Conservation (phyloP, 768 basidiomycete genomes). For the Boletus huronensis region DNA sequence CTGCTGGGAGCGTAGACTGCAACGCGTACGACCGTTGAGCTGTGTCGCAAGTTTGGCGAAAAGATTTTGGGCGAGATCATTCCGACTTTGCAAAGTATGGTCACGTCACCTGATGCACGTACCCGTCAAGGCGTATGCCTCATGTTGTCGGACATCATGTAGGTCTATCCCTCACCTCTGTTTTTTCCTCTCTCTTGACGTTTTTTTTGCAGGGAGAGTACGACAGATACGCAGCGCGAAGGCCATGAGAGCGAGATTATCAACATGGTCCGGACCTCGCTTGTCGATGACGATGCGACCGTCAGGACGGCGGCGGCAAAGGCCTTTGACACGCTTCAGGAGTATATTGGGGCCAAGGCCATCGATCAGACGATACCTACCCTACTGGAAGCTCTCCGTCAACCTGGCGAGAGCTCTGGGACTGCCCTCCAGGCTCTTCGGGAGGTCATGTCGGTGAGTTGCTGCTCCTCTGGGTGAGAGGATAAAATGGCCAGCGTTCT, state of each 20-base stretch:
- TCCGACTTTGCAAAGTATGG: conserved; percentile 66
- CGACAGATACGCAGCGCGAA: conserved; percentile 79
- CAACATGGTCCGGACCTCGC: conserved; percentile 71
- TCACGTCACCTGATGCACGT: conserved; percentile 56
- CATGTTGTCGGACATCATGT: conserved; percentile 88
- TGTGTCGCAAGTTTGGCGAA: conserved; percentile 96
- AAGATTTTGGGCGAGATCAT: conserved; percentile 83
- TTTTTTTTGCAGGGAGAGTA: conserved; percentile 75
- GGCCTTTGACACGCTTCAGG: conserved; percentile 90
- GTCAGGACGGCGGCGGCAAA: conserved; percentile 89
- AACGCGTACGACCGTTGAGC: conserved; percentile 79
- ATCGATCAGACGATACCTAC: conserved; percentile 98
- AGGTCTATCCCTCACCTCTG: conserved; percentile 24
- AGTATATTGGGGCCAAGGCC: conserved; percentile 83
- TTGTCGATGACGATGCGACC: conserved; percentile 83
- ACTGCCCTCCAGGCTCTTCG: conserved; percentile 90
- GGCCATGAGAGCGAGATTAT: conserved; percentile 89
- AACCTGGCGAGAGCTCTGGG: conserved; percentile 91
- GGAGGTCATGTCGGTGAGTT: conserved; percentile 88
- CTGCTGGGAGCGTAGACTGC: conserved; percentile 52
- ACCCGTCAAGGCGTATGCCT: conserved; percentile 85
- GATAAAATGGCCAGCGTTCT: background rate
- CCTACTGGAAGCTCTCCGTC: conserved; percentile 84
- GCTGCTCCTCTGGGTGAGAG: background rate
- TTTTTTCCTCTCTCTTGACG: too few species aligned